Percentiles rank a stretch among this genome's conserved stretches.
Conservation (phyloP, 2,329 filamentous ascomycete genomes). For the Colletotrichum spinosum region DNA sequence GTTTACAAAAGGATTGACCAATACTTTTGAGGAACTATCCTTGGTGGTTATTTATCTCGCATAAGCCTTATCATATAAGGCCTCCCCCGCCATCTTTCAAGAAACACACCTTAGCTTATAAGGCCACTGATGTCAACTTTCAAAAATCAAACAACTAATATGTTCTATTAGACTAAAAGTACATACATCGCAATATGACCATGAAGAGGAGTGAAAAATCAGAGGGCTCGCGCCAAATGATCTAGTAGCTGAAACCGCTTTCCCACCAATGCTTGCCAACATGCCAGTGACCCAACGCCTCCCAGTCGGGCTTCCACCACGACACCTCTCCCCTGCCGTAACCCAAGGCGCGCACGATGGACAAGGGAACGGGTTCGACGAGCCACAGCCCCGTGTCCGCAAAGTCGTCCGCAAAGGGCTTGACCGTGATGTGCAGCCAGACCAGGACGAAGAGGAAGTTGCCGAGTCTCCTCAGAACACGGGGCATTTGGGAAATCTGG, state of each 20-base stretch:
- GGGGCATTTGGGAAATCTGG: constrained; percentile 54
- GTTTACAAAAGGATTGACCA: too few relatives aligned
- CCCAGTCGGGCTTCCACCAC: constrained; percentile 75
- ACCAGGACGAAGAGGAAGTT: constrained; percentile 72
- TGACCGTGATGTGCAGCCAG: constrained; percentile 78
- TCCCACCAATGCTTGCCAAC: constrained; percentile 73
- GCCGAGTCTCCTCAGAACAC: constrained; percentile 56
- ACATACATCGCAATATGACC: constrained; percentile 8
- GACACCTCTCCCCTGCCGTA: constrained; percentile 70
- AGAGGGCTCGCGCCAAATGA: constrained; percentile 15
- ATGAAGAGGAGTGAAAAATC: background rate
- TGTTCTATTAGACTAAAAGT: background rate
- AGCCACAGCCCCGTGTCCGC: constrained; percentile 80
- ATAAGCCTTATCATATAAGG: too few relatives aligned
- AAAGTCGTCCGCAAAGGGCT: constrained; percentile 81
- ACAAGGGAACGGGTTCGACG: constrained; percentile 84
- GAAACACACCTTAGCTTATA: too few relatives aligned
- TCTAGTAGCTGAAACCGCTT: constrained; percentile 51
- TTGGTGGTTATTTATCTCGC: too few relatives aligned
- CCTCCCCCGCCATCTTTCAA: too few relatives aligned
- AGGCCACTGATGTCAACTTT: too few relatives aligned
- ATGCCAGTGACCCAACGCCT: constrained; percentile 67
- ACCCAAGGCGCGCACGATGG: constrained; percentile 74
- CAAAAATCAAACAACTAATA: too few relatives aligned
- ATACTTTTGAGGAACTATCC: too few relatives aligned